Percentiles rank a stretch among this genome's conserved stretches.
Evolutionary conservation across 345 rosid genomes (phyloP).

Genomic region (Ceriops tagal): DNA sequence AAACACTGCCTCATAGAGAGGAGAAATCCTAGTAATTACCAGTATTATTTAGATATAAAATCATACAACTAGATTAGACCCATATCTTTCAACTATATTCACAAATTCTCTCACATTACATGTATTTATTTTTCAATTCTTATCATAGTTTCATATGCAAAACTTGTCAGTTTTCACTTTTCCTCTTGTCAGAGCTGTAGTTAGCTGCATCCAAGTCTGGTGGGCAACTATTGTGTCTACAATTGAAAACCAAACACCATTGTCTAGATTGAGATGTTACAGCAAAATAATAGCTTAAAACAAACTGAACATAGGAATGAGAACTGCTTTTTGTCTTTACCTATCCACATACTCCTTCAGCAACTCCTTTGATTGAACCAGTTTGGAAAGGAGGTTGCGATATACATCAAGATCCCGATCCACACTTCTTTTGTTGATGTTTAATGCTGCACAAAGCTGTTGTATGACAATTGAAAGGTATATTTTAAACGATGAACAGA

Average conservation of each 20-base stretch:
- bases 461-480: slow-evolving; percentile 18
- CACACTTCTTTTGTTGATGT: slow-evolving; percentile 78
- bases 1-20: no score
- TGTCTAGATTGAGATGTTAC: neutral
- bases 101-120: neutral
- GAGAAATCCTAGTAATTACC: no score
- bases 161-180: neutral
- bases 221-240: neutral
- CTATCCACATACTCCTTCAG: slow-evolving; percentile 89
- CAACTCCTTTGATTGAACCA: slow-evolving; percentile 97
- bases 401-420: slow-evolving; percentile 97
- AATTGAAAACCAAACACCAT: neutral
- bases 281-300: neutral
- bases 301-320: neutral
- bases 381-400: slow-evolving; percentile 84
- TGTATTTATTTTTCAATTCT: neutral
- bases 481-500: neutral
- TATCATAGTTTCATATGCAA: neutral
- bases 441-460: slow-evolving; percentile 91
- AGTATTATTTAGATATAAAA: no score
- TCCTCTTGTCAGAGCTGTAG: neutral
- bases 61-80: no score
- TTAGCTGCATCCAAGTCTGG: neutral
- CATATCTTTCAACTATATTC: no score
- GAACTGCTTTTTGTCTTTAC: slow-evolving; percentile 31